Base-by-base conservation (phyloP, 2,329 filamentous ascomycete genomes). In the Macrophomina pseudophaseolina region DNA sequence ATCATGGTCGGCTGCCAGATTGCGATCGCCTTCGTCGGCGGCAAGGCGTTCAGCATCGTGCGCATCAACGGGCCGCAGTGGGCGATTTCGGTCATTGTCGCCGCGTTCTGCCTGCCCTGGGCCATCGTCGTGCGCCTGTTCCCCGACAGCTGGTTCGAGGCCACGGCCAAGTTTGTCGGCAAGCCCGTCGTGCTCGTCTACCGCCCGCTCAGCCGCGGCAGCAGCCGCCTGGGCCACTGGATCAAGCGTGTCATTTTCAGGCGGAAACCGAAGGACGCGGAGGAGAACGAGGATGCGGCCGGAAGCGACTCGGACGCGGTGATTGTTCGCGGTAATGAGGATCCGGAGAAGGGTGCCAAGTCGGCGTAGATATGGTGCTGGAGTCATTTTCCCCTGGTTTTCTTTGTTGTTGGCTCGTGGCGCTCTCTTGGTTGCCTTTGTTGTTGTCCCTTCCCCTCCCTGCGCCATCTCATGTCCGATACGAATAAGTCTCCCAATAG, bases 1-100 rank as follows among this genome's bases (percentile, higher is more conserved):
- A 97, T 98, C 90, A 88, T 94, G 71, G 93, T 88, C 70, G 58
- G 58, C 44, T 93, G 92, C 28, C 94, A 98, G 76, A 83, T 95
- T 33, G 85, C 97, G 78, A 98, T 98, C 75, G 87, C 97, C 73
- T 95, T 92, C 73, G 87, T 97, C 62, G 94, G 94, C 70, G 91
- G 92, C 40, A 80, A 83, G 8, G 92, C 94, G 1, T 97, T 98
- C 83, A 87, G 87, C 62, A 92, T 96, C 69, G 84, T 84, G 1
- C 80, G 83, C 0, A 84, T 97, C 71, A 89, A 88, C 18, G 86
- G 86, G 18, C 80, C 85, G 12, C 90, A 97, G 76, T 98, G 94
- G 94, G 93, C 84, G 6, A 91, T 94, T 71, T 97, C 93, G 5
- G 85, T 99, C 67, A 84, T 95, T 32, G 86, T 97, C 40, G 93